A percentile compares a stretch with the other conserved stretches of the same genome.
Conservation (phyloP, 176 grass and related monocot genomes). For the Aegilops tauschii region DNA sequence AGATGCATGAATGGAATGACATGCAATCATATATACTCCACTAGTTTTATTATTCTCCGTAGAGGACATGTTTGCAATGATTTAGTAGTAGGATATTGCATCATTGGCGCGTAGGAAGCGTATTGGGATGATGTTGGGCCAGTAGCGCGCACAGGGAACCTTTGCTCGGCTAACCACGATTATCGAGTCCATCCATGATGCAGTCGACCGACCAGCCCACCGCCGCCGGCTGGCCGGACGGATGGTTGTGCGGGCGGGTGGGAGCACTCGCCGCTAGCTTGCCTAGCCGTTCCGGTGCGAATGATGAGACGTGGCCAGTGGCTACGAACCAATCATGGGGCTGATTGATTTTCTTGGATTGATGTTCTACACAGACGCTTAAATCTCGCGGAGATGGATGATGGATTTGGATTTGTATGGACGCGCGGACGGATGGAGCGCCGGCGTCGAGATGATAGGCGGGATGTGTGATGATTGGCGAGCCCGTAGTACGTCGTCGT, state of each 20-base stretch:
- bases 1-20: background rate
- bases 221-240: too few relatives aligned
- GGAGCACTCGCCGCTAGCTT: background rate
- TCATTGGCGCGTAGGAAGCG: background rate
- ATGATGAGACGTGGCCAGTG: conserved; percentile 14
- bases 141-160: background rate
- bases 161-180: conserved; percentile 15
- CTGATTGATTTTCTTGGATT: background rate
- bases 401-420: background rate
- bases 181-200: background rate
- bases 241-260: background rate
- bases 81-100: background rate
- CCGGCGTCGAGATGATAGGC: background rate
- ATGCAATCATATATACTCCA: background rate
- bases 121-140: background rate
- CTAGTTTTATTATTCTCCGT: background rate
- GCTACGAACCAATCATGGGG: background rate
- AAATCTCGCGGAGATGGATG: background rate
- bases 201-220: background rate
- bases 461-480: background rate
- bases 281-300: background rate
- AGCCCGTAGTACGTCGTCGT: background rate
- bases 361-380: background rate
- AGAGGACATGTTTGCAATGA: background rate
- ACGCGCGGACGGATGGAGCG: background rate